phyloP scores from a whole-genome alignment of 2,329 filamentous ascomycete genomes.

The Diaporthe australafricana region DNA sequence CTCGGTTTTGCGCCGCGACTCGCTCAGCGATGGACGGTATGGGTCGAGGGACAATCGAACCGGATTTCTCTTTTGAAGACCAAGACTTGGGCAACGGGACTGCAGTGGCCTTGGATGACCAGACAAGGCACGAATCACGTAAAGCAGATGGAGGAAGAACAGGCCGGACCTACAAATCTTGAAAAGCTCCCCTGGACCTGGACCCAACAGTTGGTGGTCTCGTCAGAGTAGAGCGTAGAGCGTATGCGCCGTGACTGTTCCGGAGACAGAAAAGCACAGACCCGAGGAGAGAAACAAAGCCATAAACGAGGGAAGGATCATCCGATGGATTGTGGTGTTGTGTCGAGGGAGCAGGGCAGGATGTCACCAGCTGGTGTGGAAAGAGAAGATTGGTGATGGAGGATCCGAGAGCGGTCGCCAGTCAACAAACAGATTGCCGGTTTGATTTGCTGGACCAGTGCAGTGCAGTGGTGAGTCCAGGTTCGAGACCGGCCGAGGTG shows the following conservation, averaged over 20 bases:
- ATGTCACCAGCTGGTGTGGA: slow-evolving; percentile 15
- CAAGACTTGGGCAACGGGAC: neutral
- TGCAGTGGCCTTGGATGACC: neutral
- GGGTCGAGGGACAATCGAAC: neutral
- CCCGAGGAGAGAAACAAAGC: slow-evolving; percentile 3
- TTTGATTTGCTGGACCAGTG: slow-evolving; percentile 4
- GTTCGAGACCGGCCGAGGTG: slow-evolving; percentile 15
- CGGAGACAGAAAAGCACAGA: slow-evolving; percentile 26
- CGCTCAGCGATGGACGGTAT: neutral
- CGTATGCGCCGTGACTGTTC: slow-evolving; percentile 22
- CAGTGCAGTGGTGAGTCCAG: neutral
- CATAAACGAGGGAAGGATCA: neutral
- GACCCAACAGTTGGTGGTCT: slow-evolving; percentile 7
- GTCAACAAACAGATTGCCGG: slow-evolving; percentile 24
- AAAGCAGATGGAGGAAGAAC: neutral
- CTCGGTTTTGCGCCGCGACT: slow-evolving; percentile 15
- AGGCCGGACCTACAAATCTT: slow-evolving; percentile 26
- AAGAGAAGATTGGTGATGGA: slow-evolving; percentile 4
- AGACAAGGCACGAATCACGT: neutral
- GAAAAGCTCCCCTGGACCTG: slow-evolving; percentile 12
- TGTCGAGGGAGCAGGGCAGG: neutral
- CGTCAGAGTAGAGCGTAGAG: neutral
- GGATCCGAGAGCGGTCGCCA: neutral
- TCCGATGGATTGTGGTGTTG: neutral
- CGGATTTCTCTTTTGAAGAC: neutral